Base-by-base conservation (phyloP, 2,329 filamentous ascomycete genomes). In the Aspergillus sp. region DNA sequence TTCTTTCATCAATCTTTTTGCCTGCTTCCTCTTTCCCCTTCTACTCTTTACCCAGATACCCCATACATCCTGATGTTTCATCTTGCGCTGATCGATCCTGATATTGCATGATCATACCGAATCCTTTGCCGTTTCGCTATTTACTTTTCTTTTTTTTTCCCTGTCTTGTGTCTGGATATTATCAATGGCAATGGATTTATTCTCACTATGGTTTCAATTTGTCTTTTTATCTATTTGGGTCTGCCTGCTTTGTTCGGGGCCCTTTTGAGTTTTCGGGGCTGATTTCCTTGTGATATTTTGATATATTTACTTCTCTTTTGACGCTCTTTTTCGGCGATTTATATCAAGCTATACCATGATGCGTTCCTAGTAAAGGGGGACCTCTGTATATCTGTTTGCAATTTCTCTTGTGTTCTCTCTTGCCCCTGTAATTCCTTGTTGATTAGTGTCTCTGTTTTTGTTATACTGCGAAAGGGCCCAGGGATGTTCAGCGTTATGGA, bases 41-140 rank as follows among this genome's bases (percentile, higher is more conserved):
- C 47, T 51, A 55, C 54, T 58, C 58, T 57, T 57, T 52, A 46
- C 45, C 48, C 52, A 57, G 56, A 59, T 59, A 59, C 57, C 57
- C 57, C 53, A 54, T 43, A 19, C 19, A 19, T 19, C 50, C 48
- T 52, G 46, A 55, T 52, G 43, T 54, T 56, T 49, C 48, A 46
- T 41, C 41, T 19, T 8, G n/a, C 34, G n/a, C 26, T 19, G 34
- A 12, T 19, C 26, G n/a, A 12, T 19, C 49, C 48, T 44, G 43
- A 41, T 45, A 39, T 36, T 46, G 39, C 49, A 50, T 52, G 48
- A 36, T 56, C 48, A 55, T 58, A 58, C 19, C 19, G 19, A 1
- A 19, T 19, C 19, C 19, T 19, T 19, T 19, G 19, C 19, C 19
- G 19, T 19, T 19, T 19, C 19, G 19, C 19, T 2, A 19, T 19